Evolutionary conservation across 2,329 filamentous ascomycete species (phyloP).

Genomic region (Trichoderma aggressivum): DNA sequence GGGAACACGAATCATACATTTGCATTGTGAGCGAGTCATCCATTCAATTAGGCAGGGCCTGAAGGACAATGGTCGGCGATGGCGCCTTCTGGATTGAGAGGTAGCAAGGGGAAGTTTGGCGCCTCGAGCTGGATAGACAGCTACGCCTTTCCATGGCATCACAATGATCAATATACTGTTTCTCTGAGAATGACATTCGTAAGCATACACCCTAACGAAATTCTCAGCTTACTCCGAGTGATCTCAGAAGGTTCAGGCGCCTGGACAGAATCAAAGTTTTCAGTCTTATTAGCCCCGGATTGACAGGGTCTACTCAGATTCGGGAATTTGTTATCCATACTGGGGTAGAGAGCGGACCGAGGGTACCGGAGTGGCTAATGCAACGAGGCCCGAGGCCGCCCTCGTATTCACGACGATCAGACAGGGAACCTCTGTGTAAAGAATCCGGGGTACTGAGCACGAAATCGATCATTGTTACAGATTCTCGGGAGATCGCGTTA

Average conservation of each 20-base stretch:
- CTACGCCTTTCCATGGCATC: not conserved
- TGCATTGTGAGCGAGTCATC: constrained; percentile 11
- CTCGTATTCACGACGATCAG: not conserved
- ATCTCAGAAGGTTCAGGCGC: not conserved
- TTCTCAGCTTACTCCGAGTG: not conserved
- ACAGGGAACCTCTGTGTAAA: constrained; percentile 10
- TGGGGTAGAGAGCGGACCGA: constrained; percentile 13
- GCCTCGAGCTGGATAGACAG: not conserved
- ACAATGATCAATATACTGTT: not conserved
- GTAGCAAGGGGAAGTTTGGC: constrained; percentile 1
- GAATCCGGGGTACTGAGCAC: not conserved
- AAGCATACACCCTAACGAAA: too few species aligned
- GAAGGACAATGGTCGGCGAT: not conserved
- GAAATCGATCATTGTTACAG: not conserved
- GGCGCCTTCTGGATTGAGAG: not conserved
- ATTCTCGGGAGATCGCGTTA: not conserved
- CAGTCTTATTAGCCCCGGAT: not conserved
- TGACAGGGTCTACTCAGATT: not conserved
- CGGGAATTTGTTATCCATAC: not conserved
- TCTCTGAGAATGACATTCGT: not conserved
- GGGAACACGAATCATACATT: not conserved
- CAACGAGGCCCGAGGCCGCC: constrained; percentile 6
- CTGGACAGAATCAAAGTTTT: not conserved
- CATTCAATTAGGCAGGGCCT: not conserved
- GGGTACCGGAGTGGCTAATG: constrained; percentile 3